Evolutionary conservation across 1,284 basidiomycete species (phyloP).

Genomic region (Leccinum ponderosum): DNA sequence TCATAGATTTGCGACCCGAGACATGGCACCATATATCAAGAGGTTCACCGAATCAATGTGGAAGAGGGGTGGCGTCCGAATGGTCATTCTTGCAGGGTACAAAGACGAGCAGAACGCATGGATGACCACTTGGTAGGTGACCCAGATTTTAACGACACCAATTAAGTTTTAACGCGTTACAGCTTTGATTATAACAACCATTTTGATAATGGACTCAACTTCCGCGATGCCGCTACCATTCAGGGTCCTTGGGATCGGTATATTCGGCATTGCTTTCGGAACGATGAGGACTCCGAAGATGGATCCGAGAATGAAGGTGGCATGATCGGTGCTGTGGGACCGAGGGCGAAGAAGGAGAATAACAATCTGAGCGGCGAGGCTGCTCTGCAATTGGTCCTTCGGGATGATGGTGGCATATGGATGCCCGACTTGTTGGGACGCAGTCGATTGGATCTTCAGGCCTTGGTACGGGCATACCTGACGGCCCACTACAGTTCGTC

Average conservation of each 20-base stretch:
- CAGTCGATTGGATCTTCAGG: not conserved
- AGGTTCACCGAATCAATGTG: not conserved
- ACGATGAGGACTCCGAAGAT: not conserved
- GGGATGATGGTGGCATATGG: not conserved
- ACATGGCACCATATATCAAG: not conserved
- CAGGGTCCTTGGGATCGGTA: not conserved
- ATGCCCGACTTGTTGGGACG: not conserved
- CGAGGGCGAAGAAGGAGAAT: not conserved
- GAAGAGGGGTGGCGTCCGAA: not conserved
- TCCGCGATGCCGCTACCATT: not conserved
- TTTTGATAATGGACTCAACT: not conserved
- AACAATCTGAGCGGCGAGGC: not conserved
- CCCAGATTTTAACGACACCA: not conserved
- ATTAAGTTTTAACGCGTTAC: not conserved
- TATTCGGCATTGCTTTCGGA: not conserved
- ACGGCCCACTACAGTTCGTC: not conserved
- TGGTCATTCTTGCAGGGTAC: not conserved
- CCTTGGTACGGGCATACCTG: not conserved
- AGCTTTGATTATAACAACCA: not conserved
- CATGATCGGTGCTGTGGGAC: not conserved
- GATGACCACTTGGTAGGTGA: not conserved
- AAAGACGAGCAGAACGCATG: not conserved
- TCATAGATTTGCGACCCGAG: not conserved
- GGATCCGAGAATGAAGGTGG: not conserved
- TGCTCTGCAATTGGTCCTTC: not conserved